Conservation (phyloP, 1,284 basidiomycete species). For the Papiliotrema laurentii region DNA sequence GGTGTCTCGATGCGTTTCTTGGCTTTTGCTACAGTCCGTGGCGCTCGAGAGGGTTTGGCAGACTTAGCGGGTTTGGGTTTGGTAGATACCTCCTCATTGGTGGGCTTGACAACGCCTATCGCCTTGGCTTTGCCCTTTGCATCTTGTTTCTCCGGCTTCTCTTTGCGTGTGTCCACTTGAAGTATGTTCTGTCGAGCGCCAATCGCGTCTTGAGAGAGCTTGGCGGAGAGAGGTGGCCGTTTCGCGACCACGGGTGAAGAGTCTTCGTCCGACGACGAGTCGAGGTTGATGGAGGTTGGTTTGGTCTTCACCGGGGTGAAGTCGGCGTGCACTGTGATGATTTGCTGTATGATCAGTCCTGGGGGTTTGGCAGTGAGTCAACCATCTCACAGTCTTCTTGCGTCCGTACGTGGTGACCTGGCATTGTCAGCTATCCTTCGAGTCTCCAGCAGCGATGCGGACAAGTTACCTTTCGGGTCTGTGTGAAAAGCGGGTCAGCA, state of each 20-base stretch:
- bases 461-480: slow-evolving; percentile 38
- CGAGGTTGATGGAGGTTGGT: not conserved
- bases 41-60: too few relatives aligned
- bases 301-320: slow-evolving; percentile 5
- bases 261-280: too few relatives aligned
- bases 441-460: not conserved
- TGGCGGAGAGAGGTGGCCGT: not conserved
- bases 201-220: not conserved
- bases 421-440: slow-evolving; percentile 1
- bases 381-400: slow-evolving; percentile 33
- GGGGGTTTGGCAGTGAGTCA: not conserved
- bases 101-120: too few relatives aligned
- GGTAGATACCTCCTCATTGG: too few relatives aligned
- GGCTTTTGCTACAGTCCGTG: too few relatives aligned
- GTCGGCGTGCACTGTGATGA: slow-evolving; percentile 37
- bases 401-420: slow-evolving; percentile 45
- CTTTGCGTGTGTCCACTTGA: too few relatives aligned
- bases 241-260: too few relatives aligned
- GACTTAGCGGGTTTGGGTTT: too few relatives aligned
- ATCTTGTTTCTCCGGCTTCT: too few relatives aligned
- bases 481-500: slow-evolving; percentile 26
- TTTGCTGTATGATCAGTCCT: slow-evolving; percentile 16
- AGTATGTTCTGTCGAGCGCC: too few relatives aligned
- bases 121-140: too few relatives aligned
- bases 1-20: too few relatives aligned